Percentiles rank a stretch among this genome's conserved stretches.
Evolutionary conservation across 2,329 filamentous ascomycete genomes (phyloP).

Genomic region (Davidsoniella neocaledoniae): DNA sequence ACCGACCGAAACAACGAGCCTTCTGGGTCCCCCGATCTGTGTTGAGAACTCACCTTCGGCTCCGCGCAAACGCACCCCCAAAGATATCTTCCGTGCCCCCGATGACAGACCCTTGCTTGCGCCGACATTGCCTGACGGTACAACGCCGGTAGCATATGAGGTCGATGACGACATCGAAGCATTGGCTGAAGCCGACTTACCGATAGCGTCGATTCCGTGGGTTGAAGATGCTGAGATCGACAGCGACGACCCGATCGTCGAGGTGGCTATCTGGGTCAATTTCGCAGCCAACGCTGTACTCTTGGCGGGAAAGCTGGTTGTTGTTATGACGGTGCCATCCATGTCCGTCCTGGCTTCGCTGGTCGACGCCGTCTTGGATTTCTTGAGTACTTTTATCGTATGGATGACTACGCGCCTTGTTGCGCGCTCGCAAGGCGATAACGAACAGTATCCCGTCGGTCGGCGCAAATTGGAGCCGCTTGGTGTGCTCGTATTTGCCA

Average conservation of each 20-base stretch:
- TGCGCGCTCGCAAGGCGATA: constrained; percentile 45
- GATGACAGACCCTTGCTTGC: constrained; percentile 41
- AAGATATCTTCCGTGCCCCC: constrained; percentile 62
- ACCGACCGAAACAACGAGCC: constrained; percentile 3
- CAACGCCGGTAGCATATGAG: constrained; percentile 21
- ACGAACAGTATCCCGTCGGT: constrained; percentile 64
- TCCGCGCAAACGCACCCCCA: constrained; percentile 62
- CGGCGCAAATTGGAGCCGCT: constrained; percentile 61
- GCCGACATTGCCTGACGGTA: constrained; percentile 12
- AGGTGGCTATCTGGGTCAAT: constrained; percentile 78
- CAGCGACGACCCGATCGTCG: constrained; percentile 58
- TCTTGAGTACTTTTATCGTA: constrained; percentile 65
- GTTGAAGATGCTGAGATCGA: constrained; percentile 57
- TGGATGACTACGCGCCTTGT: constrained; percentile 64
- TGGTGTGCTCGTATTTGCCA: constrained; percentile 64
- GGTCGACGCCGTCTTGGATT: constrained; percentile 66
- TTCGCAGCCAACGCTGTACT: constrained; percentile 61
- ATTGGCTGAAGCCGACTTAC: constrained; percentile 24
- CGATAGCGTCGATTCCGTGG: constrained; percentile 46
- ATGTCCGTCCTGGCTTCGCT: constrained; percentile 67
- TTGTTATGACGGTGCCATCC: constrained; percentile 62
- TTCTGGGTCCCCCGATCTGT: constrained; percentile 18
- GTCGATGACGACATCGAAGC: constrained; percentile 28
- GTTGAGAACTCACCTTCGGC: constrained; percentile 17
- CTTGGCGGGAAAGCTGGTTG: constrained; percentile 58